phyloP scores from a whole-genome alignment of 2,329 filamentous ascomycete genomes.

The Aspergillus bombycis region DNA sequence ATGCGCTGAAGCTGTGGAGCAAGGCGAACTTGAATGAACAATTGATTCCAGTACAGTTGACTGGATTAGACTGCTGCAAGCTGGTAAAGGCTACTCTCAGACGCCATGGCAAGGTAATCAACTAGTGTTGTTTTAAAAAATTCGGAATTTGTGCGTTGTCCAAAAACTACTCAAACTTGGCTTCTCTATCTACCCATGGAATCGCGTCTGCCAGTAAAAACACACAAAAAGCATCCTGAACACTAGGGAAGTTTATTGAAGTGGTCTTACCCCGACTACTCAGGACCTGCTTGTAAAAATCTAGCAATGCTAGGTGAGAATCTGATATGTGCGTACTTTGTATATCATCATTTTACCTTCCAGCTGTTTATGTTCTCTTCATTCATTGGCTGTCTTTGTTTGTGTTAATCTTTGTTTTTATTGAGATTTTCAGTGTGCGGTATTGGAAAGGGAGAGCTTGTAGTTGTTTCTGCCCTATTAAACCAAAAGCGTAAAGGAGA shows the following conservation, averaged over 20 bases:
- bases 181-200: too few species aligned
- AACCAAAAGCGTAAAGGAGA: neutral
- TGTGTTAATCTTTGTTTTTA: neutral
- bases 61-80: neutral
- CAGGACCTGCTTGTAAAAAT: too few species aligned
- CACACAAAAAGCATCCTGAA: neutral
- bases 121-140: too few species aligned
- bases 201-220: neutral
- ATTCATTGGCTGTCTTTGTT: neutral
- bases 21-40: neutral
- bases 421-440: neutral
- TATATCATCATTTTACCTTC: neutral
- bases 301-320: neutral
- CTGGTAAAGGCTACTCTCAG: neutral
- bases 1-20: too few species aligned
- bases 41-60: too few species aligned
- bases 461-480: neutral
- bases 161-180: neutral
- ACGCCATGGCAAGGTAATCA: too few species aligned
- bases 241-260: too few species aligned
- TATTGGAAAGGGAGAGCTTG: neutral
- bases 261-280: too few species aligned
- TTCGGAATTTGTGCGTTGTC: too few species aligned
- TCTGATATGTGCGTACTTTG: neutral
- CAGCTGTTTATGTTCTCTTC: neutral